A percentile compares a stretch with the other conserved stretches of the same genome.
Evolutionary conservation across 352 stramenopile species (phyloP).

Genomic region (Phytophthora melonis): DNA sequence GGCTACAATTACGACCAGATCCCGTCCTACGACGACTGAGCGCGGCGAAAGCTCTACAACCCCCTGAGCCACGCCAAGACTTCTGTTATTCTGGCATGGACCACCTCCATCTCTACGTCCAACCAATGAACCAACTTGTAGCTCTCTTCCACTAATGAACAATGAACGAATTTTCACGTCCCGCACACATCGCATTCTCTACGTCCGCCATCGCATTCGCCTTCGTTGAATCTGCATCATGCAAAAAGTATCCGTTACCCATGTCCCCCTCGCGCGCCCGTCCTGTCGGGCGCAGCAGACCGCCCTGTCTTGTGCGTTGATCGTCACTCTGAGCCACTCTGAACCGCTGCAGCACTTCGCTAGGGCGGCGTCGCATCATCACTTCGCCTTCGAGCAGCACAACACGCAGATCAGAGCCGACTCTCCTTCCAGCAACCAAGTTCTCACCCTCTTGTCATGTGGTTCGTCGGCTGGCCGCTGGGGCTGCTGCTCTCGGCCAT

Average conservation of each 20-base stretch:
- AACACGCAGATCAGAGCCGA: neutral
- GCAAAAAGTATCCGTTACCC: conserved; percentile 6
- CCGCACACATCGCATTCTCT: neutral
- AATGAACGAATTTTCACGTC: neutral
- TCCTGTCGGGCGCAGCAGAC: conserved; percentile 9
- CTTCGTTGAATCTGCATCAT: conserved; percentile 6
- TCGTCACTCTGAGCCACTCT: conserved; percentile 12
- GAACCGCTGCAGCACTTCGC: conserved; percentile 4
- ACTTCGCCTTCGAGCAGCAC: conserved; percentile 1
- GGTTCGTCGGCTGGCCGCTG: conserved; percentile 78
- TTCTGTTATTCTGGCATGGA: neutral
- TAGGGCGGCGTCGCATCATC: conserved; percentile 19
- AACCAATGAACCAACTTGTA: neutral
- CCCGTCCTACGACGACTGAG: conserved; percentile 87
- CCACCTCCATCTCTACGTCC: neutral
- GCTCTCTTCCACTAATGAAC: neutral
- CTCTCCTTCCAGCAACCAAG: neutral
- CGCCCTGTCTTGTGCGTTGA: conserved; percentile 24
- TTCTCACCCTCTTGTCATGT: conserved; percentile 22
- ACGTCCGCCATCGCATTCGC: neutral
- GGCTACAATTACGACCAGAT: conserved; percentile 88
- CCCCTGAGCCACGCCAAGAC: neutral
- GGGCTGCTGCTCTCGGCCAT: conserved; percentile 79
- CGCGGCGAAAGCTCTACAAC: neutral
- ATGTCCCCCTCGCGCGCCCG: neutral